These are phyloP conservation scores for Lipomyces mesembrius DNA, from an alignment of 805 yeast genomes.

Conservation along the genomic window DNA sequence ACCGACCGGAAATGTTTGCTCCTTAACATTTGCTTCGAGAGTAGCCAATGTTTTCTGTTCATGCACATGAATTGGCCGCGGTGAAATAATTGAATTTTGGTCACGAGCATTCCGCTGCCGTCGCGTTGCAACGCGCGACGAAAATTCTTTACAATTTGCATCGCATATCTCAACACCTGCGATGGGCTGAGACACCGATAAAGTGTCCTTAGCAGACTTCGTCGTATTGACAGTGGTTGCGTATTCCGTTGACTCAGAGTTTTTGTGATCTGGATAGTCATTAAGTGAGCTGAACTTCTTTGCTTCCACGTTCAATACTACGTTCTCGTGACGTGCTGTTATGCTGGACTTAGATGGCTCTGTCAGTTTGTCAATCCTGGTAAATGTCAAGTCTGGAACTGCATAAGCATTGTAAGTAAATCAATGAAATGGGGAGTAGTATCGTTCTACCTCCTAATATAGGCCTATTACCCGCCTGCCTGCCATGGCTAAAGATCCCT, in stretches of 20 bases:
- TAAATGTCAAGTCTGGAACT: constrained; percentile 13
- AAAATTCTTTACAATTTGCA: not conserved
- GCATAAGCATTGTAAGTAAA: not conserved
- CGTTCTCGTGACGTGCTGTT: not conserved
- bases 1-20: not conserved
- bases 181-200: not conserved
- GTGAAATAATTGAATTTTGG: constrained; percentile 2
- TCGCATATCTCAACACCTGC: not conserved
- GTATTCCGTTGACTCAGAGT: not conserved
- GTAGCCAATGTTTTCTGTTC: not conserved
- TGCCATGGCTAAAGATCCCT: constrained; percentile 8
- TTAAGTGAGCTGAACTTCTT: not conserved
- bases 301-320: not conserved
- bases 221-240: not conserved
- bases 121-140: not conserved
- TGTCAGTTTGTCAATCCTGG: not conserved
- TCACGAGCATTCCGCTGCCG: not conserved
- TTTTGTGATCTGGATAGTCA: not conserved
- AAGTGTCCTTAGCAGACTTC: not conserved
- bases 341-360: not conserved
- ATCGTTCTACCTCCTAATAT: not conserved
- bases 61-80: not conserved
- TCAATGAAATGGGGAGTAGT: not conserved
- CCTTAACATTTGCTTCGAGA: not conserved
- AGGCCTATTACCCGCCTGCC: not conserved